Evolutionary conservation across 352 stramenopile genomes (phyloP), one percentile per base, ranked within the genome.

Genomic region (Phytophthora meadii): DNA sequence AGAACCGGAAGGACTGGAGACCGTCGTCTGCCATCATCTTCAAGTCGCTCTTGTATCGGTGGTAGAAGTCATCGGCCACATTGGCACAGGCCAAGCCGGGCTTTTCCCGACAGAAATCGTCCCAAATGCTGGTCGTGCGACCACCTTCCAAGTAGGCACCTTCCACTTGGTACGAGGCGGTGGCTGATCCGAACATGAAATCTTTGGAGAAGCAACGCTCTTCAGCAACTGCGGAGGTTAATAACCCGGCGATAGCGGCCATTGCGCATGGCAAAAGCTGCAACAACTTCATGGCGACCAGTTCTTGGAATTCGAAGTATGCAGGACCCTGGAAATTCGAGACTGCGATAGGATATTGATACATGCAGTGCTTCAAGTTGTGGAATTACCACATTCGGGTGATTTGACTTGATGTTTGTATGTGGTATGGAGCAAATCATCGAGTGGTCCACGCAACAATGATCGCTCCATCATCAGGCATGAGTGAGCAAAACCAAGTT

Each of bases 1-100:
- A 98, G 70, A 99, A 96, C 3, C 96, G 88, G 74, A 98, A 99
- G 28, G 89, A 84, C 62, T 97, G 88, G 9, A 99, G 61, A 5
- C 94, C 92, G 42, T 98, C 68, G 42, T 76, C 67, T 32, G 91
- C 87, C 92, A 99, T 98, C 25, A 98, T 72, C 61, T 88, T 62
- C 30, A 99, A 80, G 74, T 99, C 97, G 41, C 93, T 68, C 48
- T 88, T 65, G 70, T 91, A 97, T 28, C 81, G 77, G 73, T 98
- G 85, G 65, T 97, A 97, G 55, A 98, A 93, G 77, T 99, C 95
- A 72, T 92, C 93, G 3, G 92, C 93, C n/a, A 98, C 72, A 60
- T 98, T 88, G n/a, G 90, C 94, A 41, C 74, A 96, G 44, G 92
- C 80, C 30, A 87, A 61, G 59, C 90, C 72, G 11, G 78, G 68